A percentile compares a stretch with the other conserved stretches of the same genome.
Evolutionary conservation across 2,329 filamentous ascomycete genomes (phyloP).

Genomic region (Metarhizium humberi): DNA sequence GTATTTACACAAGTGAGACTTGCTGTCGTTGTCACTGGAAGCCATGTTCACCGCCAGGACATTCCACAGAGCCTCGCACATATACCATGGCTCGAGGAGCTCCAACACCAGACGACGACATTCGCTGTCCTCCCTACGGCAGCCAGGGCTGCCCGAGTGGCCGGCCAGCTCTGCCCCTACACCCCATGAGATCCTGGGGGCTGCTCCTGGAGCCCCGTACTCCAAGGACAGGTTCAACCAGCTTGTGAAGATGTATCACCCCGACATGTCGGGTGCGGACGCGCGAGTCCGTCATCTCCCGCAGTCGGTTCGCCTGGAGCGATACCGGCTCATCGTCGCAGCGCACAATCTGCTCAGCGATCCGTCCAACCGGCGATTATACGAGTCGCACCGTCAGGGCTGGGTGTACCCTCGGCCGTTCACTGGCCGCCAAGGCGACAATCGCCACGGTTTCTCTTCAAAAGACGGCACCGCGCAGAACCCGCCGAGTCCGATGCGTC

Average conservation of each 20-base stretch:
- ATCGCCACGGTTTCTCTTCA: background rate
- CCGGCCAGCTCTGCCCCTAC: slow-evolving; percentile 6
- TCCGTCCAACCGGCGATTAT: slow-evolving; percentile 5
- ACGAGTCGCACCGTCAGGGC: slow-evolving; percentile 7
- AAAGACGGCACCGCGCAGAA: background rate
- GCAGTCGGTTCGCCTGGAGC: slow-evolving; percentile 2
- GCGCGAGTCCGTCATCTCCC: background rate
- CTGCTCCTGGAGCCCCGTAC: slow-evolving; percentile 4
- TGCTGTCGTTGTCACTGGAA: background rate
- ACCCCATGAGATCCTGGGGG: slow-evolving; percentile 10
- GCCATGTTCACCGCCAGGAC: background rate
- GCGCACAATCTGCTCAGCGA: slow-evolving; percentile 10
- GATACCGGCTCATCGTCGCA: slow-evolving; percentile 10
- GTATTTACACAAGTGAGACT: background rate
- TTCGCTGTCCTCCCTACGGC: background rate
- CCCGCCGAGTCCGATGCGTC: background rate
- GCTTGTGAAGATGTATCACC: slow-evolving; percentile 14
- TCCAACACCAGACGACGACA: background rate
- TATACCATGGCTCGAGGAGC: background rate
- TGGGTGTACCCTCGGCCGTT: background rate
- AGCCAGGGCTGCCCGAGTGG: slow-evolving; percentile 3
- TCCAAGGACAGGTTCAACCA: slow-evolving; percentile 9
- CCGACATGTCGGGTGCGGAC: slow-evolving; percentile 6
- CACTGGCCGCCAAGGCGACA: background rate
- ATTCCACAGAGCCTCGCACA: background rate